These are phyloP conservation scores for Podochytrium sp. DNA, from an alignment of 192 early-diverging fungal species.

Conservation along the genomic window DNA sequence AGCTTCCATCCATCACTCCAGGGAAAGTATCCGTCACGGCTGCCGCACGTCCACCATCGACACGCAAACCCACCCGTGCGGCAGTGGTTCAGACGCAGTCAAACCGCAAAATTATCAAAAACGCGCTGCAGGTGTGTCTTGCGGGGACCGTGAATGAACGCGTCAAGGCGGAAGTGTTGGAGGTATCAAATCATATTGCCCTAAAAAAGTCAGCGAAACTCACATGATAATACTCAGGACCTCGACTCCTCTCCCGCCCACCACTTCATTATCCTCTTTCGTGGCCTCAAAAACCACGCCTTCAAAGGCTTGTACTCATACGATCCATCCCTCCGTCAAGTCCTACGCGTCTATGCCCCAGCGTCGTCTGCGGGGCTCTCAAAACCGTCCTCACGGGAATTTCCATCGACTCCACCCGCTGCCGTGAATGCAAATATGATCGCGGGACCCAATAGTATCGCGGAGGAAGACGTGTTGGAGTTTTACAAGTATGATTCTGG, in stretches of 20 bases:
- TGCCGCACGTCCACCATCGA: neutral
- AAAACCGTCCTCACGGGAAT: neutral
- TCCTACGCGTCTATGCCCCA: slow-evolving; percentile 45
- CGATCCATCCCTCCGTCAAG: slow-evolving; percentile 43
- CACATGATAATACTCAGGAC: slow-evolving; percentile 42
- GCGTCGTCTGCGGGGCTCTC: neutral
- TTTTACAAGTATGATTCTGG: slow-evolving; percentile 64
- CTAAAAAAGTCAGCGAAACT: too few species aligned
- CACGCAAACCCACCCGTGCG: neutral
- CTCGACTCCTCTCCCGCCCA: slow-evolving; percentile 36
- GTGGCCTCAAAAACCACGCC: slow-evolving; percentile 49
- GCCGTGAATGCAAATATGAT: too few species aligned
- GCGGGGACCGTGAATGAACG: slow-evolving; percentile 55
- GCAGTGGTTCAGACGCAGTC: slow-evolving; percentile 33
- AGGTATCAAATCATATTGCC: slow-evolving; percentile 36
- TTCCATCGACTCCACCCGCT: neutral
- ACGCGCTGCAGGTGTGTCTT: slow-evolving; percentile 59
- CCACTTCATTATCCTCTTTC: slow-evolving; percentile 59
- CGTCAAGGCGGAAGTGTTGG: slow-evolving; percentile 51
- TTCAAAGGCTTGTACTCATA: slow-evolving; percentile 60
- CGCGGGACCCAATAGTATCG: slow-evolving; percentile 46
- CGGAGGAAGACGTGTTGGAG: slow-evolving; percentile 37
- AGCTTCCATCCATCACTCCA: neutral
- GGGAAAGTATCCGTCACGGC: neutral
- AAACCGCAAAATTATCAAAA: slow-evolving; percentile 53